phyloP scores from a whole-genome alignment of 2,329 filamentous ascomycete genomes.

The Penicillium expansum region DNA sequence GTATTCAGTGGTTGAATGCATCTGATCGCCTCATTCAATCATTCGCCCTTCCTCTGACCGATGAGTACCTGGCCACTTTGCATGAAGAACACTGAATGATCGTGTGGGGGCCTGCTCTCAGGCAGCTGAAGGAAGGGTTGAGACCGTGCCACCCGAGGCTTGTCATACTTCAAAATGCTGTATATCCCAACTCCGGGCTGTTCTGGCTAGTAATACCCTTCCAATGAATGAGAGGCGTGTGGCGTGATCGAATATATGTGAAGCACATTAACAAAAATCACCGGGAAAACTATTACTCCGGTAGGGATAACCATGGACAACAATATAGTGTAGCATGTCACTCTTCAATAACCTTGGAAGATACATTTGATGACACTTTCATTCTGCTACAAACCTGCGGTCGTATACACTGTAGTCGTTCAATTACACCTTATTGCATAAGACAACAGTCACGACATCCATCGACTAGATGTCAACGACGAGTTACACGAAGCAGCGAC shows the following conservation, averaged over 20 bases:
- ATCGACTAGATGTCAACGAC: neutral
- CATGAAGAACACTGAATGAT: neutral
- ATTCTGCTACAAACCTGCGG: neutral
- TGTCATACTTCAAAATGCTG: neutral
- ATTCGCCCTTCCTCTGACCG: neutral
- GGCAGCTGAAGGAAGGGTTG: too few species aligned
- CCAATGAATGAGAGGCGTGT: neutral
- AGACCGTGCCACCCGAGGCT: neutral
- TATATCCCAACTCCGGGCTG: neutral
- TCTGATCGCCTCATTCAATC: too few species aligned
- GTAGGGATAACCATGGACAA: neutral
- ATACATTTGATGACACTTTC: neutral
- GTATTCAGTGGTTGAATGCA: neutral
- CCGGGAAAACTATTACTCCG: conserved; percentile 17
- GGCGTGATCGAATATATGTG: conserved; percentile 25
- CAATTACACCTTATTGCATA: neutral
- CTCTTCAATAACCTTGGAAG: neutral
- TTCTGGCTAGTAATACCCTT: neutral
- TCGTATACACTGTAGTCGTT: neutral
- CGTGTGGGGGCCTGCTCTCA: neutral
- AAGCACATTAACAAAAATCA: conserved; percentile 16
- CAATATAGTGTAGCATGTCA: neutral
- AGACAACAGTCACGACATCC: neutral
- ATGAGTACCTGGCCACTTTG: neutral
- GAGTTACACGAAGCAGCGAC: neutral